Evolutionary conservation across 768 basidiomycete genomes (phyloP), one percentile per base, ranked within the genome.

Genomic region (Cyathus striatus): DNA sequence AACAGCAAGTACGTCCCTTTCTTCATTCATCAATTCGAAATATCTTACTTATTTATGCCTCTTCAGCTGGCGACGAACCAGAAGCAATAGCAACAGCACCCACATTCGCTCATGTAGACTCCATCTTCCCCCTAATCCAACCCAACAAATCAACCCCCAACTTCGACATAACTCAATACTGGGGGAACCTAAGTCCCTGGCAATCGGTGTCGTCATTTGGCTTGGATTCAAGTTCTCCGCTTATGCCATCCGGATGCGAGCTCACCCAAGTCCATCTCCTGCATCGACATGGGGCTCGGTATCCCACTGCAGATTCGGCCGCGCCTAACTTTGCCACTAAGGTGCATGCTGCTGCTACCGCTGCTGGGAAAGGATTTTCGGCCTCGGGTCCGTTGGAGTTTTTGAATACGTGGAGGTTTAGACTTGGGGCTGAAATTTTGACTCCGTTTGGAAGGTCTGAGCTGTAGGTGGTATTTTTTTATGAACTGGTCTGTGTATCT

Each of bases 361-460:
- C 47, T 12, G 57, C 64, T 3, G n/a, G n/a, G n/a, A n/a, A n/a
- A n/a, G 61, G 66, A 3, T 76, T 81, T 63, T 70, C 64, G 10
- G 78, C 75, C 0, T 68, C 65, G 0, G 85, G 83, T 0, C 63
- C 71, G 0, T 58, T 90, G 17, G 49, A 64, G 1, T 91, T 90
- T 54, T 61, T 91, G 59, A 81, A 83, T 49, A 72, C 70, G 23
- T 91, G 87, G 87, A 76, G 74, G 2, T 90, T 84, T 58, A 80
- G 80, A 51, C 79, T 91, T 12, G 90, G 89, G 7, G 77, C 76
- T 45, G 89, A 90, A 60, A 72, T 80, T 36, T 60, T 90, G 46
- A 86, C 86, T 3, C 86, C 86, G 1, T 89, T 89, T 48, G 86
- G 87, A 6, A 70, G 88, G 30, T 73, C 78, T 43, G 82, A 91